Percentiles rank a stretch among this genome's conserved stretches.
Conservation (phyloP, 179 eudicot species). For the Monotropa hypopitys region DNA sequence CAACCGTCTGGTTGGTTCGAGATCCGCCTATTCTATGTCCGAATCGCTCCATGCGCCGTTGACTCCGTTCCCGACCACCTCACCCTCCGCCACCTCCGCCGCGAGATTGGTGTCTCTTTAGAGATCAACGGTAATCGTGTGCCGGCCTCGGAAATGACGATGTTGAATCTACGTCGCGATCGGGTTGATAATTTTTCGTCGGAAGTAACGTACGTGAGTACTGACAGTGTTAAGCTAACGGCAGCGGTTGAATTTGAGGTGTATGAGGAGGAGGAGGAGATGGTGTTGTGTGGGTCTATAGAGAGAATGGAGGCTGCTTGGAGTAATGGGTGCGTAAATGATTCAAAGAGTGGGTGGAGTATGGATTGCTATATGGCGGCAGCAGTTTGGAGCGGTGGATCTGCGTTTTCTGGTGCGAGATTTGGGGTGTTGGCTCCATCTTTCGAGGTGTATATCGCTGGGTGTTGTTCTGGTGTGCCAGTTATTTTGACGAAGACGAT, state of each 20-base stretch:
- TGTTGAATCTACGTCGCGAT: constrained; percentile 45
- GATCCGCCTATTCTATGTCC: constrained; percentile 61
- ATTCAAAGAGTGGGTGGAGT: constrained; percentile 40
- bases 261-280: constrained; percentile 29
- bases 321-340: constrained; percentile 25
- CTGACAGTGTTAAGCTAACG: constrained; percentile 49
- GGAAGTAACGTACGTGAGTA: constrained; percentile 73
- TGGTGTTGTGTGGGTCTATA: constrained; percentile 66
- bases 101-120: constrained; percentile 40
- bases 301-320: constrained; percentile 45
- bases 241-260: constrained; percentile 68
- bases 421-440: constrained; percentile 48
- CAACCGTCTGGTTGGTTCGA: constrained; percentile 40
- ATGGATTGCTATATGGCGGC: constrained; percentile 53
- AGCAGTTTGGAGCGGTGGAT: constrained; percentile 19
- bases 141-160: constrained; percentile 35
- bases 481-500: constrained; percentile 66
- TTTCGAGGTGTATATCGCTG: constrained; percentile 79
- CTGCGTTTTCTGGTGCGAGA: constrained; percentile 51
- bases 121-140: constrained; percentile 53
- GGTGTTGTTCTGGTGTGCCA: constrained; percentile 57
- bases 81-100: constrained; percentile 45
- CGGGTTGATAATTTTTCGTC: constrained; percentile 49
- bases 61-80: constrained; percentile 37
- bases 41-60: constrained; percentile 46